Base-by-base conservation (phyloP, 257 asterid species). In the Marsdenia floribunda region DNA sequence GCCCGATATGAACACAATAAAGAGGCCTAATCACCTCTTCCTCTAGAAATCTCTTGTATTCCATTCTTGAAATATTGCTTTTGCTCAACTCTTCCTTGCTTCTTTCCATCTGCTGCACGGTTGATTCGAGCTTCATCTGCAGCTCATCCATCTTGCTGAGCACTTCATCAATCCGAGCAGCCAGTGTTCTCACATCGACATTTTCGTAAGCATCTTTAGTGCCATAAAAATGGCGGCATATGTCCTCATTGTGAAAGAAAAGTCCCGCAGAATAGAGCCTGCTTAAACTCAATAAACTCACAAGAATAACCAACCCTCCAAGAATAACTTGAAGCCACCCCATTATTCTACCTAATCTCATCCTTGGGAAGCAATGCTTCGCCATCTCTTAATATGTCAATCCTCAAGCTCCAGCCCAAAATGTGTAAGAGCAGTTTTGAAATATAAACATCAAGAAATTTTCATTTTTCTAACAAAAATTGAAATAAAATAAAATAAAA, bases 1-100 rank as follows among this genome's bases (percentile, higher is more conserved):
- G 96, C 2, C 88, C 85, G 66, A 93, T 93, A 78, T 91, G 96
- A 68, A 96, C 96, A 15, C 68, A 40, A 52, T 93, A 93, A 82
- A 91, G 86, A 50, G 98, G 98, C 86, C 87, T 76, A 59, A 93
- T 93, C 19, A 93, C 93, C 74, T 90, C 94, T 12, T 83, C 85
- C 73, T 93, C 96, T 66, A 93, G 60, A 76, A 82, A 93, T 22
- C 77, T 87, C 85, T 85, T 93, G 83, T 84, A 80, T 58, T 91
- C 93, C 29, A 84, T 68, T 47, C 60, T 79, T 4, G 98, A 85
- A 70, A 91, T 76, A 50, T 69, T 84, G 70, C 74, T 79, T n/a
- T 68, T 81, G 4, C 37, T 75, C 21, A 83, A 64, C 29, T 78
- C 85, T 2, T 59, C 81, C 70, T 72, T 74, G 77, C 58, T 75